Conservation (phyloP, 148 eudicot species). For the Rhododendron simsii region DNA sequence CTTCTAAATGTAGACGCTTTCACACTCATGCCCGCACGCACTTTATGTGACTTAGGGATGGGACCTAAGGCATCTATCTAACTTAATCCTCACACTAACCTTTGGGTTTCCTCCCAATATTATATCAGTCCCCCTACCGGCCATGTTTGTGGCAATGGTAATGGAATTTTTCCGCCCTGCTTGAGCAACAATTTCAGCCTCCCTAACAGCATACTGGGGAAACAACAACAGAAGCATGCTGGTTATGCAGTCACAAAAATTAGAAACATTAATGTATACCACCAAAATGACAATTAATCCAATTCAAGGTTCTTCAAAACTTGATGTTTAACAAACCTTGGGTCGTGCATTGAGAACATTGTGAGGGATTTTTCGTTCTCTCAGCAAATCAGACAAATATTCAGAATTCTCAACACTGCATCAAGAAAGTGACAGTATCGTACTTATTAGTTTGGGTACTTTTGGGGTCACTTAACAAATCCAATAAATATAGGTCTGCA, state of each 20-base stretch:
- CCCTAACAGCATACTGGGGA: constrained; percentile 93
- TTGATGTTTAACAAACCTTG: constrained; percentile 50
- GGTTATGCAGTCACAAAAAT: neutral
- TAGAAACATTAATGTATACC: neutral
- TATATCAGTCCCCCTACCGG: constrained; percentile 99
- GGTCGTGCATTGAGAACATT: constrained; percentile 99
- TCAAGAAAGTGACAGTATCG: constrained; percentile 16
- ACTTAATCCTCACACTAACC: constrained; percentile 31
- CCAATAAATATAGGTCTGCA: neutral
- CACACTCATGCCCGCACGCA: too few relatives aligned
- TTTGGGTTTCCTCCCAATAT: constrained; percentile 98
- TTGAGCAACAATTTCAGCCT: constrained; percentile 98
- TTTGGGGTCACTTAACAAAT: neutral
- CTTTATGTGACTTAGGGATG: neutral
- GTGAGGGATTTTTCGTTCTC: constrained; percentile 67
- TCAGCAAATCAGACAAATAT: constrained; percentile 67
- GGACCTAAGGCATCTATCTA: neutral
- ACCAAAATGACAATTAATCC: neutral
- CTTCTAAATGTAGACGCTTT: too few relatives aligned
- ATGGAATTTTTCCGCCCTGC: constrained; percentile 94
- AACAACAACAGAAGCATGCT: neutral
- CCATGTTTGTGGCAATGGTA: constrained; percentile 98
- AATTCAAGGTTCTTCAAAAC: neutral
- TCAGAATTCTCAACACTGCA: constrained; percentile 99
- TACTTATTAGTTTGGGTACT: neutral